Evolutionary conservation across 495 filamentous ascomycete species (phyloP).

Genomic region (Neurospora tetraspora): DNA sequence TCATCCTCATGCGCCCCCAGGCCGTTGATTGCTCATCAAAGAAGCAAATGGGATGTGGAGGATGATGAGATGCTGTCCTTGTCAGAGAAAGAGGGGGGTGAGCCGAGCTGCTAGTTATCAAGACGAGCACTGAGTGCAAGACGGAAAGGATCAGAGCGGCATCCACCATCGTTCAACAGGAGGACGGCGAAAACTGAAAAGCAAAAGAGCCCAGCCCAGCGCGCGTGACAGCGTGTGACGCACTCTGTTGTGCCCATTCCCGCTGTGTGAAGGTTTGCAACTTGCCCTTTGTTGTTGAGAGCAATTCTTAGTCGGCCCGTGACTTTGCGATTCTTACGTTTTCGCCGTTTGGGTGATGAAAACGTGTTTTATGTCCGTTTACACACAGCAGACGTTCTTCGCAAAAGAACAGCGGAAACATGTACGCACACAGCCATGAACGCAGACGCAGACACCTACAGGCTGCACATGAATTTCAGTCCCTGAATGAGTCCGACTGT

Average conservation of each 20-base stretch:
- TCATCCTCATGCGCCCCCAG: constrained; percentile 1
- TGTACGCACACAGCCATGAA: neutral
- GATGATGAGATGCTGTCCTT: neutral
- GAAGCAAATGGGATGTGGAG: neutral
- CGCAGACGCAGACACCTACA: neutral
- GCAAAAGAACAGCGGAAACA: neutral
- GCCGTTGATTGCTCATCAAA: neutral
- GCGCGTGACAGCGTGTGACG: neutral
- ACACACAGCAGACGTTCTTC: neutral
- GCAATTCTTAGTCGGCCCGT: neutral
- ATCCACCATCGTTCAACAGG: neutral
- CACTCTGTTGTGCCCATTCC: neutral
- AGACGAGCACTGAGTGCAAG: neutral
- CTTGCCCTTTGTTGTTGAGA: neutral
- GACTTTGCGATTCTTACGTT: neutral
- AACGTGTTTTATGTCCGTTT: neutral
- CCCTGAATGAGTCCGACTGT: neutral
- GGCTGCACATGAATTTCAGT: neutral
- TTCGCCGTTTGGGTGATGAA: neutral
- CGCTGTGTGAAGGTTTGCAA: neutral
- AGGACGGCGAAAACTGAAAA: neutral
- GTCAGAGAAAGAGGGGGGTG: constrained; percentile 8
- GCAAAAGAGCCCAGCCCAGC: neutral
- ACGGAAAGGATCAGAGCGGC: neutral
- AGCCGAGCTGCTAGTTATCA: neutral